Evolutionary conservation across 192 early-diverging fungal genomes (phyloP).

Genomic region (Phlyctochytrium planicorne): DNA sequence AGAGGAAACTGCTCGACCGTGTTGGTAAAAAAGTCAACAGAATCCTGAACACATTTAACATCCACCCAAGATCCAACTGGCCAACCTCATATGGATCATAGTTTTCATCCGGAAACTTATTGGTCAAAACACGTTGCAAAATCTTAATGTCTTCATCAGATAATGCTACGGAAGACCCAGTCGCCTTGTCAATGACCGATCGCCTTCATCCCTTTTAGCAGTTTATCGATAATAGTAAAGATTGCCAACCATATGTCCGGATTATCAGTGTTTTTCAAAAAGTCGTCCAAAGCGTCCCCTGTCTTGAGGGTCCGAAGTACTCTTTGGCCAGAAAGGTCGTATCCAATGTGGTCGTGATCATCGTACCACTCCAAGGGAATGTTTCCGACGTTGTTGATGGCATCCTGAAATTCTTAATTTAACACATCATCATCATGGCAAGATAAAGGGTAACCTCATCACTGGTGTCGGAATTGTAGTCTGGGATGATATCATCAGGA

Average conservation of each 20-base stretch:
- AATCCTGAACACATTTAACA: conserved; percentile 50
- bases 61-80: conserved; percentile 4
- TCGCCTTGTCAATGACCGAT: conserved; percentile 78
- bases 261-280: conserved; percentile 89
- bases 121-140: conserved; percentile 82
- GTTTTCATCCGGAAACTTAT: conserved; percentile 76
- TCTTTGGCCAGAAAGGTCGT: conserved; percentile 90
- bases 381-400: conserved; percentile 89
- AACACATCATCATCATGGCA: no score
- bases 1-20: conserved; percentile 80
- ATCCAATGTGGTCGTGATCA: conserved; percentile 95
- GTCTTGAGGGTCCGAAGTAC: conserved; percentile 72
- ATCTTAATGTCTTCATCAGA: conserved; percentile 91
- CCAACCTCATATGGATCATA: conserved; percentile 78
- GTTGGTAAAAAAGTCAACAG: conserved; percentile 94
- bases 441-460: conserved; percentile 88
- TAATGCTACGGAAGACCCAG: conserved; percentile 81
- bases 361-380: conserved; percentile 98
- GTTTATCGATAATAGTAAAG: no score
- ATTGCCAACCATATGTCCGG: conserved; percentile 73
- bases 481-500: conserved; percentile 84
- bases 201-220: conserved; percentile 29
- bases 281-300: conserved; percentile 90
- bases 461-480: conserved; percentile 90
- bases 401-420: no score